Evolutionary conservation across 2,329 filamentous ascomycete species (phyloP).

Genomic region (Escovopsis sp.): DNA sequence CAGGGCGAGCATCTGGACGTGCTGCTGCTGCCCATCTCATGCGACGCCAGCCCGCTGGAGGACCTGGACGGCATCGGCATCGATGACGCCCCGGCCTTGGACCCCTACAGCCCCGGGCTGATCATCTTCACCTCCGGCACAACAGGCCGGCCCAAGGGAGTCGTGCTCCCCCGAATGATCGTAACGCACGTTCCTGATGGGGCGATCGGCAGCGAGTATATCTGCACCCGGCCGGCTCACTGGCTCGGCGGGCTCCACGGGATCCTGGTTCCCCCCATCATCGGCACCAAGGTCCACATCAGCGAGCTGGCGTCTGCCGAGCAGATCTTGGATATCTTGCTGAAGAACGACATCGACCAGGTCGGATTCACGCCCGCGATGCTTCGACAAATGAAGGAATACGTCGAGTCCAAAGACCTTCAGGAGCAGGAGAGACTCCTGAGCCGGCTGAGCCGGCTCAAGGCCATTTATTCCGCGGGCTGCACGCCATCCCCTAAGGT

Average conservation of each 20-base stretch:
- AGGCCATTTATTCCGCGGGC: slow-evolving; percentile 1
- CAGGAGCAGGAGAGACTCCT: slow-evolving; percentile 5
- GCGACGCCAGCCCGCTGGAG: slow-evolving; percentile 4
- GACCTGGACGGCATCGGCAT: slow-evolving; percentile 2
- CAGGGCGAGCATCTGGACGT: slow-evolving; percentile 7
- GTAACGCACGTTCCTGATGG: background rate
- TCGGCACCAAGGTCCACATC: slow-evolving; percentile 6
- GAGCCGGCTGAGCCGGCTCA: slow-evolving; percentile 3
- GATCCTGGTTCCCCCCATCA: slow-evolving; percentile 5
- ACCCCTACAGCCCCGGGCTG: slow-evolving; percentile 16
- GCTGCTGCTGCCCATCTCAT: slow-evolving; percentile 2
- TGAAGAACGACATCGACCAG: slow-evolving; percentile 4
- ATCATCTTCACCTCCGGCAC: slow-evolving; percentile 38
- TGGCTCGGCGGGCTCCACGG: slow-evolving; percentile 8
- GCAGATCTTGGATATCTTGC: slow-evolving; percentile 6
- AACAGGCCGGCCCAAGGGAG: slow-evolving; percentile 33
- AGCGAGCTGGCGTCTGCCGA: slow-evolving; percentile 4
- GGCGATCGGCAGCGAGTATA: slow-evolving; percentile 1
- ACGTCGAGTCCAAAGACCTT: background rate
- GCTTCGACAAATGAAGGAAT: slow-evolving; percentile 7
- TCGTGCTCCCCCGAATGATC: slow-evolving; percentile 34
- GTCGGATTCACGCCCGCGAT: slow-evolving; percentile 6
- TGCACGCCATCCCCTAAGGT: slow-evolving; percentile 2
- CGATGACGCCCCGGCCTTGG: slow-evolving; percentile 3
- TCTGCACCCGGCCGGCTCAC: slow-evolving; percentile 8